These are phyloP conservation scores for Catharanthus roseus DNA, from an alignment of 257 asterid species.

Conservation along the genomic window DNA sequence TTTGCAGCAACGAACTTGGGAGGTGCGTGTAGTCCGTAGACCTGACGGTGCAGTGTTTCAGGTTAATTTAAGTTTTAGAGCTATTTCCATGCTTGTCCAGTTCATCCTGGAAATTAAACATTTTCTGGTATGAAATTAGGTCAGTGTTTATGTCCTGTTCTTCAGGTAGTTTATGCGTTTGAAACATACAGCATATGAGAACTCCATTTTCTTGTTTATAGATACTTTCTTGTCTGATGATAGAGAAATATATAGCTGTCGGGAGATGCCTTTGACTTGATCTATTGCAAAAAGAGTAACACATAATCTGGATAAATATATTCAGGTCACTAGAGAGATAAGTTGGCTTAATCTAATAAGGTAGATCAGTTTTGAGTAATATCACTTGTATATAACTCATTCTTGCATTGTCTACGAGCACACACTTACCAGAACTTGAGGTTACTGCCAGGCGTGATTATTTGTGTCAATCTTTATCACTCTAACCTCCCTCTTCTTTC, in stretches of 20 bases:
- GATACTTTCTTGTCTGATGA: neutral
- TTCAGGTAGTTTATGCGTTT: neutral
- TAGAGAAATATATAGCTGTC: neutral
- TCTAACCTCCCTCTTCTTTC: too few species aligned
- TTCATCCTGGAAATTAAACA: neutral
- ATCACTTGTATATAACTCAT: neutral
- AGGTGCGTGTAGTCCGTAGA: constrained; percentile 97
- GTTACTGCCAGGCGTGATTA: too few species aligned
- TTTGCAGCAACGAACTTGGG: constrained; percentile 96
- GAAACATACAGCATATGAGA: neutral
- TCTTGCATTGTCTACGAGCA: neutral
- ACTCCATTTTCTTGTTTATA: neutral
- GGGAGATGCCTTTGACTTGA: neutral
- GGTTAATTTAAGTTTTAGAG: constrained; percentile 39
- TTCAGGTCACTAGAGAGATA: neutral
- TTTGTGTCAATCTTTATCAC: too few species aligned
- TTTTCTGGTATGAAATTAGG: neutral
- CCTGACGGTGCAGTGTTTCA: constrained; percentile 84
- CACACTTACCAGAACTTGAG: too few species aligned
- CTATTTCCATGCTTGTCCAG: constrained; percentile 20
- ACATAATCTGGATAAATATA: neutral
- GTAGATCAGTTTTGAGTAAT: neutral
- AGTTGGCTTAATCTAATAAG: neutral
- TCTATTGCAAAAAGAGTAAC: too few species aligned
- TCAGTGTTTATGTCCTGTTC: neutral